phyloP scores from a whole-genome alignment of 106 monocot genomes.

The Gastrodia elata region DNA sequence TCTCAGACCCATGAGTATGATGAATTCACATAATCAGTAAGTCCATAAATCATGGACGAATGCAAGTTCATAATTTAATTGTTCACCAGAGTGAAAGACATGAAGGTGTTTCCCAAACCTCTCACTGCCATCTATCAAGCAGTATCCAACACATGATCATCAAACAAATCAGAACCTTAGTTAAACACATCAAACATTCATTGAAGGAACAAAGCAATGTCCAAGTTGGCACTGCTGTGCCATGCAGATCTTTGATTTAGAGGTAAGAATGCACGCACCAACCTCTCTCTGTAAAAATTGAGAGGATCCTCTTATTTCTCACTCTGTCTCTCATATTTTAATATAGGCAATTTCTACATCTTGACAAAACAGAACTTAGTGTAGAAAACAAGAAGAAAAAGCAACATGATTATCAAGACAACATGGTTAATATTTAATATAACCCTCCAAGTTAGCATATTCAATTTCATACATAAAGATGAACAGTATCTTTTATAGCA shows the following conservation, averaged over 20 bases:
- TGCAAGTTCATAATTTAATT: background rate
- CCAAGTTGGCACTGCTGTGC: background rate
- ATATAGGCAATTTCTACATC: background rate
- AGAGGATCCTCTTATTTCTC: background rate
- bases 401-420: background rate
- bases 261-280: background rate
- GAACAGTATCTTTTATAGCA: conserved; percentile 23
- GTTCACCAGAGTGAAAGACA: background rate
- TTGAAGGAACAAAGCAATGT: background rate
- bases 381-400: background rate
- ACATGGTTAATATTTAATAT: background rate
- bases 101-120: background rate
- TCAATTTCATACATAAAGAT: background rate
- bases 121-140: background rate
- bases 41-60: background rate
- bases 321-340: background rate
- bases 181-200: too few relatives aligned
- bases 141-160: background rate
- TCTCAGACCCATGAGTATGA: background rate
- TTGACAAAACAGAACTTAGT: background rate
- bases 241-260: background rate
- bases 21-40: background rate
- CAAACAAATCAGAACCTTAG: background rate
- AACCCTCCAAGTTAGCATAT: background rate
- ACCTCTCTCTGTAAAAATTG: background rate